phyloP scores from a whole-genome alignment of 2,329 filamentous ascomycete genomes.

The Aurifilum marmelostoma region DNA sequence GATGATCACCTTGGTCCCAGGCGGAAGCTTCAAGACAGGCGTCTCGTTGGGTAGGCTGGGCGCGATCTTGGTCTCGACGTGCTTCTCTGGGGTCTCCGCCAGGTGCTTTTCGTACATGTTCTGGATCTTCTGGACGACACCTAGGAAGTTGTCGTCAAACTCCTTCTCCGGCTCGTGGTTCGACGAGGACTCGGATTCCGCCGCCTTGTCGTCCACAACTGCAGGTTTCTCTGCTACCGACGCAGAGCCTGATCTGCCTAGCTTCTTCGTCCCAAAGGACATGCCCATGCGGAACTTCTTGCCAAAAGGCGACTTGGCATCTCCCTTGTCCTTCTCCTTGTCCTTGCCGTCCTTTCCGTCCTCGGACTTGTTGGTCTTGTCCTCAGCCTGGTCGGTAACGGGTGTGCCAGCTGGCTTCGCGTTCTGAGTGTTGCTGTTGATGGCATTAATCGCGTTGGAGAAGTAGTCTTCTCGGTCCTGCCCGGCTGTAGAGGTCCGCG shows the following conservation, averaged over 20 bases:
- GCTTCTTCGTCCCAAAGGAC: slow-evolving; percentile 83
- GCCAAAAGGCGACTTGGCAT: slow-evolving; percentile 68
- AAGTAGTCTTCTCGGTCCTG: slow-evolving; percentile 78
- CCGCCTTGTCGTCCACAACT: slow-evolving; percentile 75
- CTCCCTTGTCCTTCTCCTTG: slow-evolving; percentile 48
- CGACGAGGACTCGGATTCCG: slow-evolving; percentile 65
- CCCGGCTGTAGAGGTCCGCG: slow-evolving; percentile 58
- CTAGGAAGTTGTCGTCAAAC: slow-evolving; percentile 74
- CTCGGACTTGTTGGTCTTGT: slow-evolving; percentile 49
- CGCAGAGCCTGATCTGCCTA: slow-evolving; percentile 69
- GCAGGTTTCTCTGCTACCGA: slow-evolving; percentile 73
- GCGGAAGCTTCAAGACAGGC: slow-evolving; percentile 73
- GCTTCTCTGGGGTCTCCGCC: slow-evolving; percentile 55
- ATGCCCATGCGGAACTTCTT: slow-evolving; percentile 82
- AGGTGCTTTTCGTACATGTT: slow-evolving; percentile 73
- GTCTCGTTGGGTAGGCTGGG: slow-evolving; percentile 75
- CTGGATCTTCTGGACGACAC: slow-evolving; percentile 72
- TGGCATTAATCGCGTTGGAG: slow-evolving; percentile 58
- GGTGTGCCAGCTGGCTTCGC: slow-evolving; percentile 53
- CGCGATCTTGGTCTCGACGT: slow-evolving; percentile 65
- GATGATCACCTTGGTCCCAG: slow-evolving; percentile 68
- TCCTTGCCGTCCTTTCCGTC: slow-evolving; percentile 60
- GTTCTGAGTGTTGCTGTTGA: slow-evolving; percentile 49
- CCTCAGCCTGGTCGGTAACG: slow-evolving; percentile 46
- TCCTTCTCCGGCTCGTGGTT: slow-evolving; percentile 65